These are phyloP conservation scores for Syzygium jambos DNA, from an alignment of 345 rosid genomes.

Conservation along the genomic window DNA sequence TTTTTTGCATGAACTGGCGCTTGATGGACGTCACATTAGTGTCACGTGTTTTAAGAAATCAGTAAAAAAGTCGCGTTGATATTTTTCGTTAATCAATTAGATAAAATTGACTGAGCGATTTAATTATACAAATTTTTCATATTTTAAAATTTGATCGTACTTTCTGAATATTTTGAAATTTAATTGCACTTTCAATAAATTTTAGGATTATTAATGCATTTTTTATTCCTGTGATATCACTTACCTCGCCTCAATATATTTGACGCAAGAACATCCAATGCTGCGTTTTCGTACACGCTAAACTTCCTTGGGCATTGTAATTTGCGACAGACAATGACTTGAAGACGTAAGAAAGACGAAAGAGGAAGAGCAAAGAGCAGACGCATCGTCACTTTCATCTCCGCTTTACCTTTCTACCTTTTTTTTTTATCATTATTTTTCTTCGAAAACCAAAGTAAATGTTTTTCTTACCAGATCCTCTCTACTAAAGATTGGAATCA, in stretches of 20 bases:
- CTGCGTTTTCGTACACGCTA: not conserved
- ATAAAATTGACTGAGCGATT: not conserved
- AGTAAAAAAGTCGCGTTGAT: too few species aligned
- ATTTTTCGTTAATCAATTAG: too few species aligned
- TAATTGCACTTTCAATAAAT: not conserved
- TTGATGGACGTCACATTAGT: too few species aligned
- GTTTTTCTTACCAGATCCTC: not conserved
- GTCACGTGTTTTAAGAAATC: too few species aligned
- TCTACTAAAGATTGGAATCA: not conserved
- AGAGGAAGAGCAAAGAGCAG: not conserved
- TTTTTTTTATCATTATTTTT: not conserved
- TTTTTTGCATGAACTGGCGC: too few species aligned
- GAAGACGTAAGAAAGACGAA: not conserved
- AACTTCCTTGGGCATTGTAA: not conserved
- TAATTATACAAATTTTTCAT: not conserved
- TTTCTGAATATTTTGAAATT: not conserved
- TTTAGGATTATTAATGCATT: not conserved
- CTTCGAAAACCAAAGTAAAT: not conserved
- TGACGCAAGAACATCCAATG: not conserved
- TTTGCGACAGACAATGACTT: not conserved
- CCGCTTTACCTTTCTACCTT: not conserved
- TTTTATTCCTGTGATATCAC: not conserved
- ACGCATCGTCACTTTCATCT: not conserved
- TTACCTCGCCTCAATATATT: not conserved
- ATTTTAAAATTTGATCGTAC: accelerated